A percentile compares a stretch with the other conserved stretches of the same genome.
These are phyloP conservation scores for Diaporthe amygdali DNA, from an alignment of 2,329 filamentous ascomycete genomes.

Conservation along the genomic window DNA sequence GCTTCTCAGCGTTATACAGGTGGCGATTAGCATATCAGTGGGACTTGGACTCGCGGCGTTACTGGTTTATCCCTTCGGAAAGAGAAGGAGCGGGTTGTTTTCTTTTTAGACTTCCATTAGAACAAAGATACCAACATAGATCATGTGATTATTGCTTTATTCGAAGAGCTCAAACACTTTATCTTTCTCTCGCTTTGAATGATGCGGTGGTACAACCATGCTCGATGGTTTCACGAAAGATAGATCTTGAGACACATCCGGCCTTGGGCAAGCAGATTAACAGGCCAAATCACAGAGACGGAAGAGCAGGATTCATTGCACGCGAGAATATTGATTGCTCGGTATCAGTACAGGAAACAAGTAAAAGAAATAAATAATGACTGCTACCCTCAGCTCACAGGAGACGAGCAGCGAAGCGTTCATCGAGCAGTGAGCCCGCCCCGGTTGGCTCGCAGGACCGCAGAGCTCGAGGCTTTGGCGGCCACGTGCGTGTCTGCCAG, in stretches of 20 bases:
- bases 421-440: not conserved
- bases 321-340: slow-evolving; percentile 1
- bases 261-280: no score
- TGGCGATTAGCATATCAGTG: slow-evolving; percentile 67
- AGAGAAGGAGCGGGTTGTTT: slow-evolving; percentile 62
- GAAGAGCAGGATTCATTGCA: not conserved
- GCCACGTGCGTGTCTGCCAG: not conserved
- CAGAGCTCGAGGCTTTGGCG: not conserved
- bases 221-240: no score
- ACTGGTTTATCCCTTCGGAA: slow-evolving; percentile 61
- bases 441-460: not conserved
- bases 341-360: slow-evolving; percentile 1
- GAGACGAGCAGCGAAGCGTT: not conserved
- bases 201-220: no score
- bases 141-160: not conserved
- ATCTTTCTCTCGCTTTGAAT: not conserved
- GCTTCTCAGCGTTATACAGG: slow-evolving; percentile 63
- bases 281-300: no score
- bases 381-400: not conserved
- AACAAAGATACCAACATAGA: slow-evolving; percentile 11
- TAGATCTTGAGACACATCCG: no score
- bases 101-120: slow-evolving; percentile 46
- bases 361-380: not conserved
- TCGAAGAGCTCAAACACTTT: not conserved
- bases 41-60: slow-evolving; percentile 62